These are phyloP conservation scores for Patellifolia procumbens DNA, from an alignment of 179 eudicot genomes.

Conservation along the genomic window DNA sequence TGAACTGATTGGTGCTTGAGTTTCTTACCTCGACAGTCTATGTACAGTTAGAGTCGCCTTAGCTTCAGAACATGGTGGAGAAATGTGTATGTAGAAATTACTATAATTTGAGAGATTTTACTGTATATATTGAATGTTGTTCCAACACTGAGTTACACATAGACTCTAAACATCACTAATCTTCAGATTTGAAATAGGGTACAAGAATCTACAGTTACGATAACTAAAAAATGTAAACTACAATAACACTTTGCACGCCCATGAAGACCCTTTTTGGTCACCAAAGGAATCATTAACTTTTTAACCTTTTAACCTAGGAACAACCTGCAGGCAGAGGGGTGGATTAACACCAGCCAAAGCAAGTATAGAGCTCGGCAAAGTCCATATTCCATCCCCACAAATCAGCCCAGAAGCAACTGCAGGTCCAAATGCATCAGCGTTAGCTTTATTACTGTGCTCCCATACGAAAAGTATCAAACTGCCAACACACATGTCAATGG, in stretches of 20 bases:
- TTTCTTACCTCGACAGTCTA: neutral
- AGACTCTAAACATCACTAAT: neutral
- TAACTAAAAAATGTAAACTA: neutral
- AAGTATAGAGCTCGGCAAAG: slow-evolving; percentile 70
- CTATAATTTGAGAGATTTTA: neutral
- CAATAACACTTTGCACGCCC: neutral
- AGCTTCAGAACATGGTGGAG: neutral
- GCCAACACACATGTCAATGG: slow-evolving; percentile 90
- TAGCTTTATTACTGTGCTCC: slow-evolving; percentile 49
- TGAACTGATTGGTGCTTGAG: slow-evolving; percentile 26
- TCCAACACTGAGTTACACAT: neutral
- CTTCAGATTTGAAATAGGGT: neutral
- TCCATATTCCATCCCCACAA: slow-evolving; percentile 91
- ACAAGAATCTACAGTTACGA: slow-evolving; percentile 18
- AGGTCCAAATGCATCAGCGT: slow-evolving; percentile 72
- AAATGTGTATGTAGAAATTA: neutral
- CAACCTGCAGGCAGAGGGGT: slow-evolving; percentile 84
- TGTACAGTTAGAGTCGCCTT: neutral
- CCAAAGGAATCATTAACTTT: neutral
- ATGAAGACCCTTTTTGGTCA: neutral
- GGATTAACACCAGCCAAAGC: slow-evolving; percentile 67
- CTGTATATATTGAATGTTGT: neutral
- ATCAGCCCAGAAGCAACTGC: slow-evolving; percentile 93
- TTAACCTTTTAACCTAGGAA: slow-evolving; percentile 36
- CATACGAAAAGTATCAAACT: slow-evolving; percentile 72